Evolutionary conservation across 2,329 filamentous ascomycete species (phyloP).

Genomic region (Arthrobotrys sphaeroides): DNA sequence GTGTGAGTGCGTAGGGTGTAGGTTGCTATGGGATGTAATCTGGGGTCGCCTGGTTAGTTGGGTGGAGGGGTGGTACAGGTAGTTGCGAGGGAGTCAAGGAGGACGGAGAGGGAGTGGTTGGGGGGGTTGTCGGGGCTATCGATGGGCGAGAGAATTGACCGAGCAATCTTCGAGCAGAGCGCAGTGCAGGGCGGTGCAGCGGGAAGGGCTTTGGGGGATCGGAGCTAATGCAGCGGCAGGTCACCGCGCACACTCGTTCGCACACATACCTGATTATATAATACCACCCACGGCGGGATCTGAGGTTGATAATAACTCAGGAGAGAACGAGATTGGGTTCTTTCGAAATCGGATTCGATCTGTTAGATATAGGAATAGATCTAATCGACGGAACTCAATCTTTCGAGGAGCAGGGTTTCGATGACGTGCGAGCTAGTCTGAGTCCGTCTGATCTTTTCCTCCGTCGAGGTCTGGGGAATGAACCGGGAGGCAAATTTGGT

Average conservation of each 20-base stretch:
- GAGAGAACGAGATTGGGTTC: too few species aligned
- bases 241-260: neutral
- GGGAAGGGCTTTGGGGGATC: constrained; percentile 13
- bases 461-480: neutral
- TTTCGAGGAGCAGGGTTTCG: neutral
- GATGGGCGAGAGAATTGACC: neutral
- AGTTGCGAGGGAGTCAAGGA: neutral
- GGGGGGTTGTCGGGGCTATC: too few species aligned
- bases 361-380: too few species aligned
- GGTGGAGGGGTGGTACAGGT: neutral
- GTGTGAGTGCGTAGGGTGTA: too few species aligned
- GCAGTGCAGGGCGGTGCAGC: neutral
- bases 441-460: neutral
- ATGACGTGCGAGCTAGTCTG: constrained; percentile 15
- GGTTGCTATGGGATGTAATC: too few species aligned
- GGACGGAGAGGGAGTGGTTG: neutral
- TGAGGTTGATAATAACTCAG: too few species aligned
- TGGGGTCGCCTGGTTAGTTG: neutral
- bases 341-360: too few species aligned
- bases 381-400: neutral
- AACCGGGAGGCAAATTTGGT: neutral
- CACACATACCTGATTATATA: neutral
- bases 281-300: too few species aligned
- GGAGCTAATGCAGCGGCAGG: constrained; percentile 20
- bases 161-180: too few species aligned